Evolutionary conservation across 345 rosid genomes (phyloP).

Genomic region (Carallia brachiata): DNA sequence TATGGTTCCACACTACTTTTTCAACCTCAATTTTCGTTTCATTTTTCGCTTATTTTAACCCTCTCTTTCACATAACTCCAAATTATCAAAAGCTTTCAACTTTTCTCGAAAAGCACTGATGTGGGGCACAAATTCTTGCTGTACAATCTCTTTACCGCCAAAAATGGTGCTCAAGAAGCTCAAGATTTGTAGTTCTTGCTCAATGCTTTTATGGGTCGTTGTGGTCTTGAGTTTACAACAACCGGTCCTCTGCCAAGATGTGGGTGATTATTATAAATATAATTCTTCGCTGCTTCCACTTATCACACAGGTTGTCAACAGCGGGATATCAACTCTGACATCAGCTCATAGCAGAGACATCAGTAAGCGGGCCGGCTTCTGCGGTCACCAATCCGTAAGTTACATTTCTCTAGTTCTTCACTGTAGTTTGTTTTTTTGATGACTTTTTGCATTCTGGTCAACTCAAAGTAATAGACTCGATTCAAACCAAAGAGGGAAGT

Average conservation of each 20-base stretch:
- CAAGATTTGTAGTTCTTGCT: conserved; percentile 29
- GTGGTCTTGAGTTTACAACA: conserved; percentile 37
- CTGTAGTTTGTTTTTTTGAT: background rate
- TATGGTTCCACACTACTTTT: too few relatives aligned
- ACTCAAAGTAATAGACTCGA: too few relatives aligned
- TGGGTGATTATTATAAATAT: conserved; percentile 40
- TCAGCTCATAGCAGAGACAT: conserved; percentile 44
- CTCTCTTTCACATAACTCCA: too few relatives aligned
- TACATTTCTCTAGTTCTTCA: conserved; percentile 1
- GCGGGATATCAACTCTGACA: conserved; percentile 57
- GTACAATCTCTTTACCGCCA: background rate
- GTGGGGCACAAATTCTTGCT: background rate
- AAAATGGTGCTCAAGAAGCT: conserved; percentile 35
- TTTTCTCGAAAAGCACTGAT: too few relatives aligned
- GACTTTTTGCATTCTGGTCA: background rate
- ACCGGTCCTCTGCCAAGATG: conserved; percentile 51
- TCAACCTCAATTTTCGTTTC: too few relatives aligned
- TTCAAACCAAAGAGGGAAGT: too few relatives aligned
- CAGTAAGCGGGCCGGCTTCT: conserved; percentile 51
- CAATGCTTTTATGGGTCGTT: conserved; percentile 38
- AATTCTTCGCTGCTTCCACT: conserved; percentile 57
- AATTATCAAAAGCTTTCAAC: too few relatives aligned
- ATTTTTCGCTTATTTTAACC: too few relatives aligned
- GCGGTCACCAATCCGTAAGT: conserved; percentile 73
- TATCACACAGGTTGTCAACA: conserved; percentile 41